Evolutionary conservation across 306 rosid species (phyloP), one percentile per base, ranked within the genome.

Genomic region (Quercus engelmannii): DNA sequence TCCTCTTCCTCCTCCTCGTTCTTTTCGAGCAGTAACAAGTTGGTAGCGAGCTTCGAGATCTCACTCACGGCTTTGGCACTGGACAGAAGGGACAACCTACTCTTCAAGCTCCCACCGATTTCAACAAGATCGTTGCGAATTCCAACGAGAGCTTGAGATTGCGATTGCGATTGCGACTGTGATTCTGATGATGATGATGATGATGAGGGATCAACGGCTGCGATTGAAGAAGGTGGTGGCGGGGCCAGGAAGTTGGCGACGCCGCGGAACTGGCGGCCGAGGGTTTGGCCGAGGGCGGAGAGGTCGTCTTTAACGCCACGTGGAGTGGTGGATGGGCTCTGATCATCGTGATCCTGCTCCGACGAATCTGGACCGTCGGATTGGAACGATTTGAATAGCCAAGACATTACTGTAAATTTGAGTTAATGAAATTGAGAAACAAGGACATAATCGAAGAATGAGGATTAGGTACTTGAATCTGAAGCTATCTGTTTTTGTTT

Each of bases 191-290:
- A 7, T 41, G 46, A 41, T 38, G 31, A 38, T 11, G 63, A 21
- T 4, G 79, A 28, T 5, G 69, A 30, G 61, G 79, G 80, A 20
- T 52, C 81, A 13, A 15, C 84, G n/a, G 82, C 57, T 51, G 83
- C 21, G 3, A 84, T 56, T 5, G 88, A 23, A 19, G 82, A 23
- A 4, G 77, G n/a, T 14, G 97, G 97, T 21, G 92, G 96, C 1
- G 98, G 97, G 77, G 96, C 97, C 38, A 95, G 91, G 83, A 95
- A 95, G 83, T 87, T 83, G 56, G 96, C 96, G 52, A 95, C 91
- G 79, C 92, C 97, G 70, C 97, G 97, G 74, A 92, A 79, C 75
- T 85, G 90, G 41, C 89, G 85, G 78, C 83, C 75, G 70, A 89
- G 87, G 73, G 88, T 82, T 65, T 77, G 76, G 75, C 86, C 25